Percentiles rank a stretch among this genome's conserved stretches.
Evolutionary conservation across 768 basidiomycete genomes (phyloP).

Genomic region (Leucocoprinus birnbaumii): DNA sequence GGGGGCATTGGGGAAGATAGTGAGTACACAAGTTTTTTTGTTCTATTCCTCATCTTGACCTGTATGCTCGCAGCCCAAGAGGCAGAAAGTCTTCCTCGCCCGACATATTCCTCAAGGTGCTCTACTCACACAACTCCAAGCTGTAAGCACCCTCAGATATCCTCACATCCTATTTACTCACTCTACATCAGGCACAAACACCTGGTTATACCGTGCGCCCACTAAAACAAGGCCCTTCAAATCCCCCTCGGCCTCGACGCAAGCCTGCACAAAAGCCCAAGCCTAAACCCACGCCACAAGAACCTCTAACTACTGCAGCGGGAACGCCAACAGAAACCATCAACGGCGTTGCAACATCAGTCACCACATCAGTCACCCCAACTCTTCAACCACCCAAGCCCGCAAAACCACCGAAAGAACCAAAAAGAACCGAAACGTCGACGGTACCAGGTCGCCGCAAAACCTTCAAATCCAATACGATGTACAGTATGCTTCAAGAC

Average conservation of each 20-base stretch:
- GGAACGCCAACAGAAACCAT: background rate
- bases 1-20: slow-evolving; percentile 40
- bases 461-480: slow-evolving; percentile 24
- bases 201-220: slow-evolving; percentile 49
- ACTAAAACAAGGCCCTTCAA: slow-evolving; percentile 47
- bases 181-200: slow-evolving; percentile 34
- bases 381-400: slow-evolving; percentile 4
- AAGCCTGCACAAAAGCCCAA: slow-evolving; percentile 25
- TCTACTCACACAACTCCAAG: slow-evolving; percentile 56
- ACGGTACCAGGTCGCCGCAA: slow-evolving; percentile 6
- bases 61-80: slow-evolving; percentile 28
- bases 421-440: slow-evolving; percentile 5
- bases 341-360: no score
- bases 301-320: slow-evolving; percentile 10
- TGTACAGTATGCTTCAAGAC: slow-evolving; percentile 62
- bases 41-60: background rate
- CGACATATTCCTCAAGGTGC: slow-evolving; percentile 55
- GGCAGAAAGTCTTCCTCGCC: slow-evolving; percentile 49
- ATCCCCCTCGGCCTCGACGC: slow-evolving; percentile 23
- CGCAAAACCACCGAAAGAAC: slow-evolving; percentile 30
- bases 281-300: slow-evolving; percentile 26
- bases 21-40: slow-evolving; percentile 22
- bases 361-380: no score
- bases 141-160: slow-evolving; percentile 32
- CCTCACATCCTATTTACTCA: background rate